Evolutionary conservation across 805 yeast species (phyloP).

Genomic region (Metschnikowia drakensbergensis): DNA sequence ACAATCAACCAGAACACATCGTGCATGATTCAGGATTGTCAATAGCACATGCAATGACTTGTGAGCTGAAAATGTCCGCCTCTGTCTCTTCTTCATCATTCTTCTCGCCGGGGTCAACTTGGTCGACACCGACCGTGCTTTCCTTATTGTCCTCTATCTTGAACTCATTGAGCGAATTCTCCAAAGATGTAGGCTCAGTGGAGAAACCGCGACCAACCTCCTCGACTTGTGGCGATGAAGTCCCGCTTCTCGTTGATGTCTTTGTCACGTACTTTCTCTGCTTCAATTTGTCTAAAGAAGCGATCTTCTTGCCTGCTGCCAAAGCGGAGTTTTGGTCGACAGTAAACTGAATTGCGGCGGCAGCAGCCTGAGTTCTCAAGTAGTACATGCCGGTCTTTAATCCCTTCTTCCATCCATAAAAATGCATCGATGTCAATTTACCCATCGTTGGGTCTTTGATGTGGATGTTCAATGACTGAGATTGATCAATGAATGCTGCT

Average conservation of each 20-base stretch:
- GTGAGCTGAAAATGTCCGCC: constrained; percentile 83
- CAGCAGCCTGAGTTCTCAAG: constrained; percentile 94
- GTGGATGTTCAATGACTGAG: constrained; percentile 89
- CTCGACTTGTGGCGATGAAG: constrained; percentile 19
- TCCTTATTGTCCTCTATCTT: constrained; percentile 27
- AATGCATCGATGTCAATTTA: constrained; percentile 95
- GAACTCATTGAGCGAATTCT: constrained; percentile 45
- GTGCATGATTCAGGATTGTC: constrained; percentile 96
- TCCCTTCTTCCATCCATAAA: constrained; percentile 98
- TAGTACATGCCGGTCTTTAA: constrained; percentile 98
- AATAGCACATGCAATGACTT: constrained; percentile 95
- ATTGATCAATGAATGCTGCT: constrained; percentile 82
- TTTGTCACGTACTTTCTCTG: constrained; percentile 34
- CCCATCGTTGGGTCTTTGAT: constrained; percentile 91
- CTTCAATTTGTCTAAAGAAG: constrained; percentile 37
- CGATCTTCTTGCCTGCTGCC: constrained; percentile 37
- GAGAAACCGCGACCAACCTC: constrained; percentile 24
- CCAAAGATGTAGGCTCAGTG: constrained; percentile 42
- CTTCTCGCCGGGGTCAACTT: not conserved
- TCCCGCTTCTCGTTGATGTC: constrained; percentile 19
- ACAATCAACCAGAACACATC: constrained; percentile 90
- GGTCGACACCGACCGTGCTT: constrained; percentile 3
- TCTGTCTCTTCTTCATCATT: constrained; percentile 37
- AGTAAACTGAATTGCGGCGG: constrained; percentile 89
- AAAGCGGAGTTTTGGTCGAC: constrained; percentile 43